phyloP scores from a whole-genome alignment of 2,329 filamentous ascomycete genomes.

The Epichloe gansuensis region DNA sequence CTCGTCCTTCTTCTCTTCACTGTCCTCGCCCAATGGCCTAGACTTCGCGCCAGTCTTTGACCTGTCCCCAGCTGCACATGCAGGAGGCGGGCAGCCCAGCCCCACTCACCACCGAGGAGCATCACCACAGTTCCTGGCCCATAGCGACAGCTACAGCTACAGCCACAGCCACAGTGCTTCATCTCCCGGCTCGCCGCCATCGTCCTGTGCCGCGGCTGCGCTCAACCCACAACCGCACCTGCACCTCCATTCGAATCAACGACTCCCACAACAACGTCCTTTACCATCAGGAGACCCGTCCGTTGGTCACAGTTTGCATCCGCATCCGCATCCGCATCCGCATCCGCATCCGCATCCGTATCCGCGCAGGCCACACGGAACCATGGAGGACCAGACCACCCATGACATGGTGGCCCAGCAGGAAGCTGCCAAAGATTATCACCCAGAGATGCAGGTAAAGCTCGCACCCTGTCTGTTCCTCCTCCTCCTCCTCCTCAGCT shows the following conservation, averaged over 20 bases:
- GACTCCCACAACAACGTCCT: conserved; percentile 1
- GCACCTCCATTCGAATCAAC: conserved; percentile 4
- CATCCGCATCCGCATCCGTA: conserved; percentile 5
- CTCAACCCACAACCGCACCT: conserved; percentile 7
- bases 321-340: conserved; percentile 5
- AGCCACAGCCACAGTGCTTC: conserved; percentile 4
- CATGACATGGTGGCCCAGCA: conserved; percentile 45
- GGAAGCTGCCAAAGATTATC: conserved; percentile 45
- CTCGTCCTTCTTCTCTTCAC: conserved; percentile 21
- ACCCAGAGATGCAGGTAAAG: conserved; percentile 42
- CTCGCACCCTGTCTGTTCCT: not conserved
- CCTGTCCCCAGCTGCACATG: conserved; percentile 8
- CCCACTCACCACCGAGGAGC: conserved; percentile 3
- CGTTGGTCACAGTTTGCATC: conserved; percentile 7
- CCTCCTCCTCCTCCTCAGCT: no score
- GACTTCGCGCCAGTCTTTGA: conserved; percentile 12
- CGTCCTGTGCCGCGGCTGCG: conserved; percentile 5
- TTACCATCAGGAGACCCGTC: conserved; percentile 4
- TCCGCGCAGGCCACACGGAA: conserved; percentile 10
- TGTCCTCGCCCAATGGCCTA: conserved; percentile 25
- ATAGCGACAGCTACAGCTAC: not conserved
- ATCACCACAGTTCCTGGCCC: conserved; percentile 6
- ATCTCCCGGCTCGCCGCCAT: conserved; percentile 3
- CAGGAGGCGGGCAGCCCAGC: conserved; percentile 3
- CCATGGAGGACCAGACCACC: conserved; percentile 22